These are phyloP conservation scores for Ascochyta koolunga DNA, from an alignment of 2,329 filamentous ascomycete species.

Conservation along the genomic window DNA sequence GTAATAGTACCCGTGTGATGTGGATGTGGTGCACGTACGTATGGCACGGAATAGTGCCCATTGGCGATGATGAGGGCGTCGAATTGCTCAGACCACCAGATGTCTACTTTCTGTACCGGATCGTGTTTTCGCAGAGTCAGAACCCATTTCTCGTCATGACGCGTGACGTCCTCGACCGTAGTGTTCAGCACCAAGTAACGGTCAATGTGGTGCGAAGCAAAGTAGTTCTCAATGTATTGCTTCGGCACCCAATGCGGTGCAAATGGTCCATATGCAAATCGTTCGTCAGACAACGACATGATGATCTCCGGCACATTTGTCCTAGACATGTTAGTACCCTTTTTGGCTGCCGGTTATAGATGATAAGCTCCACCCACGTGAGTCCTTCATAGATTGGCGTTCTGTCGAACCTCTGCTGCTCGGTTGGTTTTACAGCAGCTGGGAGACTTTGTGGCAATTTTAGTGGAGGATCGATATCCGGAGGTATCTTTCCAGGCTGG, in stretches of 20 bases:
- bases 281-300: constrained; percentile 61
- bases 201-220: constrained; percentile 58
- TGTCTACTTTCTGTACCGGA: constrained; percentile 51
- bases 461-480: constrained; percentile 56
- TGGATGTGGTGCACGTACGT: constrained; percentile 41
- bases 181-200: constrained; percentile 56
- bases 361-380: constrained; percentile 49
- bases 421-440: constrained; percentile 39
- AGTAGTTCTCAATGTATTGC: constrained; percentile 58
- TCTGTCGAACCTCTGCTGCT: constrained; percentile 54
- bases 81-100: constrained; percentile 63
- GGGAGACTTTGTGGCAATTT: not conserved
- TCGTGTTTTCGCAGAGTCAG: constrained; percentile 58
- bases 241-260: constrained; percentile 61
- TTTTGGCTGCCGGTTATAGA: not conserved
- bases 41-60: constrained; percentile 43
- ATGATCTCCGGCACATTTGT: constrained; percentile 64
- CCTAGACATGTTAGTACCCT: constrained; percentile 31
- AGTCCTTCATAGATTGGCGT: constrained; percentile 61
- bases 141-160: constrained; percentile 50
- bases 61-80: constrained; percentile 44
- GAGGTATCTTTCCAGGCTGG: constrained; percentile 53
- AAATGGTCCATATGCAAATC: constrained; percentile 63
- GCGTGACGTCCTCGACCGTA: constrained; percentile 58
- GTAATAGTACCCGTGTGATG: not conserved